Base-by-base conservation (phyloP, 495 filamentous ascomycete species). In the Penicillium roqueforti region DNA sequence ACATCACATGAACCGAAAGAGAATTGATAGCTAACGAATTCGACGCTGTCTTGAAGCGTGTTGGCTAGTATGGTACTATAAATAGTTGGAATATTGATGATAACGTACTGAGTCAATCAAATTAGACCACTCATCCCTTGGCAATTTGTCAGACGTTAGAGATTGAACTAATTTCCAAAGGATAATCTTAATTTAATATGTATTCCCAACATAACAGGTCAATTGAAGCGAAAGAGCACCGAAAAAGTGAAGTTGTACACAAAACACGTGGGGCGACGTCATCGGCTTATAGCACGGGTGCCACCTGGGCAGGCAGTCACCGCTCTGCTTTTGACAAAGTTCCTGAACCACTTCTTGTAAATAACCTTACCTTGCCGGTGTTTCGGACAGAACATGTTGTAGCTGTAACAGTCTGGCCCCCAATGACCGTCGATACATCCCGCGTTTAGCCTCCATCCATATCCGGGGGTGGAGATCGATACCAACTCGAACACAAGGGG, bases 181-280 rank as follows among this genome's bases (percentile, higher is more conserved):
- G 25, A 26, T 6, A 1, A 26, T 26, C 25, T 6, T 3, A 26
- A 31, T 31, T 31, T 11, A 31, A 13, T 3, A 31, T 13, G 28
- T 11, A 31, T n/a, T n/a, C n/a, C n/a, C 28, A 11, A 4, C 3
- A 11, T 29, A 29, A 11, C 28, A 29, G 9, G 28, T 10, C 28
- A 31, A 31, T 4, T 31, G 28, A 31, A 31, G 28, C 28, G 28
- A 11, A 31, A 31, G 13, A 31, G 10, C 9, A 28, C 26, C 26
- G 7, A 31, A 31, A 31, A 31, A 13, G 28, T 31, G 28, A 31
- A 23, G 48, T 47, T 31, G 44, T 39, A 44, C 10, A 19, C 19
- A 41, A 41, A 54, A 47, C 71, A 74, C 71, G 71, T 72, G 69
- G 68, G 38, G 19, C 67, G 71, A 74, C 71, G 71, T 74, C 71